Evolutionary conservation across 139 green algal species (phyloP).

Genomic region (Mychonastes homosphaera): DNA sequence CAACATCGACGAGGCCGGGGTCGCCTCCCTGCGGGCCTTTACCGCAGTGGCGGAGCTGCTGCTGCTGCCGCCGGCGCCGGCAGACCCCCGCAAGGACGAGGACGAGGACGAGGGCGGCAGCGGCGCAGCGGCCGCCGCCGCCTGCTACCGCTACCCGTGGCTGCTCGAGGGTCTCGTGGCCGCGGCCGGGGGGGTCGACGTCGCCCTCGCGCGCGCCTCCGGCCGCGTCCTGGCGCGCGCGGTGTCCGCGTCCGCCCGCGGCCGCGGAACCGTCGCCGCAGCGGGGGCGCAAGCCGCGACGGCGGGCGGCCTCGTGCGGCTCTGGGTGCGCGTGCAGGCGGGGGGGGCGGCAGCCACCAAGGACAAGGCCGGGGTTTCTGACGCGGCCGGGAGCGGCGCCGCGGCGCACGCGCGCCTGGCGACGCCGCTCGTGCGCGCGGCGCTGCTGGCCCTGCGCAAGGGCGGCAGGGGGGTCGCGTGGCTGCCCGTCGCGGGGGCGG

Average conservation of each 20-base stretch:
- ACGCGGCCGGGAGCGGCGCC: not conserved
- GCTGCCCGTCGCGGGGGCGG: not conserved
- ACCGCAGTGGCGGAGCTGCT: slow-evolving; percentile 12
- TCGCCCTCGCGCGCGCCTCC: slow-evolving; percentile 35
- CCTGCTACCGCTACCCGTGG: not conserved
- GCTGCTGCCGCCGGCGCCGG: not conserved
- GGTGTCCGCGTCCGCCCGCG: not conserved
- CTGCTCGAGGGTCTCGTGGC: slow-evolving; percentile 65
- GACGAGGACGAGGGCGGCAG: not conserved
- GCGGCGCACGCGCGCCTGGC: slow-evolving; percentile 11
- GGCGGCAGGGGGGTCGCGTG: slow-evolving; percentile 1
- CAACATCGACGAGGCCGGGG: slow-evolving; percentile 9
- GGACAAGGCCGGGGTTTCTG: not conserved
- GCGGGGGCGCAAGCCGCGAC: no score
- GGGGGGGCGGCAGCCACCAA: not conserved
- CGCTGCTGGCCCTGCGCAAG: slow-evolving; percentile 8
- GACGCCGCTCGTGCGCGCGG: slow-evolving; percentile 12
- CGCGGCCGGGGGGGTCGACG: slow-evolving; percentile 70
- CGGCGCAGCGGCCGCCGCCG: slow-evolving; percentile 1
- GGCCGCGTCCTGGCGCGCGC: slow-evolving; percentile 39
- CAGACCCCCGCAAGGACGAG: not conserved
- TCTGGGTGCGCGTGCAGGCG: slow-evolving; percentile 2
- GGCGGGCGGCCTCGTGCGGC: slow-evolving; percentile 3
- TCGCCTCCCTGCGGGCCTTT: slow-evolving; percentile 12
- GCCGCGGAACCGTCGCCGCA: no score